phyloP scores from a whole-genome alignment of 352 stramenopile species.

The Aphanomyces stellatus region DNA sequence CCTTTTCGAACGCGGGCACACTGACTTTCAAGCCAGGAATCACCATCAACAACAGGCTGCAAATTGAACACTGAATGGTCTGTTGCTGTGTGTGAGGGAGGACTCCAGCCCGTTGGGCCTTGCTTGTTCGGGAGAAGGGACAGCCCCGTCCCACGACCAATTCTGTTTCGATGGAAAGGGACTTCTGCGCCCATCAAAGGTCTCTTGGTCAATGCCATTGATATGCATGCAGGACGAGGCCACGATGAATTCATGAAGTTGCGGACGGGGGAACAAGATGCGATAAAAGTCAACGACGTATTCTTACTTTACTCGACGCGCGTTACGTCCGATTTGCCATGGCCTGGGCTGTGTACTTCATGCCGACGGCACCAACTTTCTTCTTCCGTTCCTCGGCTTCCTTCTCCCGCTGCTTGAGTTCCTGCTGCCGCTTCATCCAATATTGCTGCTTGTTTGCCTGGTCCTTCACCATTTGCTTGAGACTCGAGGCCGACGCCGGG shows the following conservation, averaged over 20 bases:
- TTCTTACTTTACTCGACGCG: background rate
- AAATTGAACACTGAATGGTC: too few relatives aligned
- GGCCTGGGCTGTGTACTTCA: slow-evolving; percentile 78
- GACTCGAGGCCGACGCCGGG: slow-evolving; percentile 32
- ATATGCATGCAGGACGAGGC: too few relatives aligned
- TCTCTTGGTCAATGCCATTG: too few relatives aligned
- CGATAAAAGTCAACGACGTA: too few relatives aligned
- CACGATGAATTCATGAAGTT: too few relatives aligned
- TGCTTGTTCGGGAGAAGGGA: too few relatives aligned
- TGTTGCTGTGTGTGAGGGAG: too few relatives aligned
- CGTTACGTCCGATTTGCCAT: slow-evolving; percentile 47
- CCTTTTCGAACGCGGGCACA: background rate
- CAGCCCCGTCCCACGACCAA: background rate
- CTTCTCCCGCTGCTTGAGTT: slow-evolving; percentile 61
- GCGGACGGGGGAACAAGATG: too few relatives aligned
- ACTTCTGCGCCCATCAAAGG: too few relatives aligned
- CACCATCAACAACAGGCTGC: background rate
- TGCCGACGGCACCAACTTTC: slow-evolving; percentile 51
- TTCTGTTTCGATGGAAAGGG: too few relatives aligned
- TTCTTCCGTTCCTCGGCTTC: slow-evolving; percentile 76
- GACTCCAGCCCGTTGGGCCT: background rate
- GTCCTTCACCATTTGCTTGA: slow-evolving; percentile 71
- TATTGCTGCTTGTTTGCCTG: slow-evolving; percentile 67
- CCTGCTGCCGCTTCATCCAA: slow-evolving; percentile 64
- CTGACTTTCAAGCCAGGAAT: background rate